Evolutionary conservation across 208 protist genomes (phyloP).

Genomic region (Leishmania tarentolae): DNA sequence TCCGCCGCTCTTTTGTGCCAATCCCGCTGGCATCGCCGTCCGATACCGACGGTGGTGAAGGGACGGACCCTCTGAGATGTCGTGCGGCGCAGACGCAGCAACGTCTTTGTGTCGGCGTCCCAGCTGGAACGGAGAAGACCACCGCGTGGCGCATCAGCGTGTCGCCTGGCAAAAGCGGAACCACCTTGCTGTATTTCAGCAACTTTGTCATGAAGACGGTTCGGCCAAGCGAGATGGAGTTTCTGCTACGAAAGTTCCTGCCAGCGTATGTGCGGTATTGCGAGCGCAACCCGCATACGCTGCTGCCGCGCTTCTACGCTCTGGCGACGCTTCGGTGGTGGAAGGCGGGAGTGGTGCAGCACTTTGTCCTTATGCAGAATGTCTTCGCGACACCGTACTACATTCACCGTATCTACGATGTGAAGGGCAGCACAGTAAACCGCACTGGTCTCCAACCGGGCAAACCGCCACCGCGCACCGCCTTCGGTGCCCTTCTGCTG

Average conservation of each 20-base stretch:
- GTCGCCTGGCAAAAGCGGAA: conserved; percentile 87
- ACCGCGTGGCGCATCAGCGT: conserved; percentile 72
- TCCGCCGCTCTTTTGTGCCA: conserved; percentile 33
- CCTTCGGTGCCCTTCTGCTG: conserved; percentile 79
- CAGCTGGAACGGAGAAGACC: conserved; percentile 20
- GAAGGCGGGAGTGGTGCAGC: conserved; percentile 45
- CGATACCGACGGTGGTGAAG: background rate
- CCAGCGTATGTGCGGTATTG: conserved; percentile 78
- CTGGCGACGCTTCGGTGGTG: conserved; percentile 74
- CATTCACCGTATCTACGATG: conserved; percentile 92
- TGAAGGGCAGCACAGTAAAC: conserved; percentile 91
- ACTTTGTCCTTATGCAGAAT: conserved; percentile 94
- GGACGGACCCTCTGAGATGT: background rate
- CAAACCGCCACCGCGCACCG: conserved; percentile 62
- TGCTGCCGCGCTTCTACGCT: conserved; percentile 87
- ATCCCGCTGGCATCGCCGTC: background rate
- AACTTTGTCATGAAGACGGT: conserved; percentile 92
- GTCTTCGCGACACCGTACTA: conserved; percentile 88
- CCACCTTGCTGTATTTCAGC: conserved; percentile 87
- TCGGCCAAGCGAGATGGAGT: conserved; percentile 72
- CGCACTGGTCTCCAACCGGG: conserved; percentile 57
- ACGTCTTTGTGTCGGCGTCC: conserved; percentile 1
- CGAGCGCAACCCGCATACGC: conserved; percentile 82
- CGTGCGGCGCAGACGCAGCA: conserved; percentile 15
- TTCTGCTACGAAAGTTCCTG: conserved; percentile 72